Percentiles rank a stretch among this genome's conserved stretches.
Conservation (phyloP, 768 basidiomycete genomes). For the Suillus subluteus region DNA sequence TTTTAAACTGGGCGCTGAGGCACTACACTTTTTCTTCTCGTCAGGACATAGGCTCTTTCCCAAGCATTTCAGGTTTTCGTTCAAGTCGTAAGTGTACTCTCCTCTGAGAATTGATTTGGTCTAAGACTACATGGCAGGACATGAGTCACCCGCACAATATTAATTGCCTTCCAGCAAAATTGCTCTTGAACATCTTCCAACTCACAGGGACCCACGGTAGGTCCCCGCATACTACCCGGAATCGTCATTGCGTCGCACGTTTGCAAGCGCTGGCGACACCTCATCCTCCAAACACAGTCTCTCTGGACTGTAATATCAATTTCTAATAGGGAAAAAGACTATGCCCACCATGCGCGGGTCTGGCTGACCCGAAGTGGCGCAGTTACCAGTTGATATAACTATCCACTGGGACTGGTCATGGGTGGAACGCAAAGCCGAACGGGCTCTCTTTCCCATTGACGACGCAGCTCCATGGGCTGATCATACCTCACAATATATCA, state of each 20-base stretch:
- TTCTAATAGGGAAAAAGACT: conserved; percentile 7
- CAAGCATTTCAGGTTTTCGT: not conserved
- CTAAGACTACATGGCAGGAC: not conserved
- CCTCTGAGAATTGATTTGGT: too few relatives aligned
- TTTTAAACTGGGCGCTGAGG: conserved; percentile 5
- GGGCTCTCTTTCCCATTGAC: conserved; percentile 4
- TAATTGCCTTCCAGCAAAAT: conserved; percentile 1
- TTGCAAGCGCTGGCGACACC: conserved; percentile 57
- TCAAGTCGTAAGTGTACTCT: not conserved
- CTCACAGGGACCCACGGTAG: too few relatives aligned
- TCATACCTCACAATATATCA: not conserved
- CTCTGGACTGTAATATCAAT: conserved; percentile 47
- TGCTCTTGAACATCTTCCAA: conserved; percentile 4
- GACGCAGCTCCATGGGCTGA: conserved; percentile 10
- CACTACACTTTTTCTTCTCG: not conserved
- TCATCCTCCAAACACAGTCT: conserved; percentile 57
- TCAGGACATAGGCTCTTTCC: not conserved
- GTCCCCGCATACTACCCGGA: not conserved
- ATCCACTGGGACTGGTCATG: conserved; percentile 1
- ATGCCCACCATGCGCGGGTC: not conserved
- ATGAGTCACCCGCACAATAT: conserved; percentile 2
- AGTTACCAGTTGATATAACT: conserved; percentile 5
- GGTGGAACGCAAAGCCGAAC: conserved; percentile 4
- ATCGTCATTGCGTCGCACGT: conserved; percentile 54
- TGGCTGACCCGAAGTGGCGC: conserved; percentile 4